Evolutionary conservation across 495 filamentous ascomycete genomes (phyloP).

Genomic region (Neurospora sp.): DNA sequence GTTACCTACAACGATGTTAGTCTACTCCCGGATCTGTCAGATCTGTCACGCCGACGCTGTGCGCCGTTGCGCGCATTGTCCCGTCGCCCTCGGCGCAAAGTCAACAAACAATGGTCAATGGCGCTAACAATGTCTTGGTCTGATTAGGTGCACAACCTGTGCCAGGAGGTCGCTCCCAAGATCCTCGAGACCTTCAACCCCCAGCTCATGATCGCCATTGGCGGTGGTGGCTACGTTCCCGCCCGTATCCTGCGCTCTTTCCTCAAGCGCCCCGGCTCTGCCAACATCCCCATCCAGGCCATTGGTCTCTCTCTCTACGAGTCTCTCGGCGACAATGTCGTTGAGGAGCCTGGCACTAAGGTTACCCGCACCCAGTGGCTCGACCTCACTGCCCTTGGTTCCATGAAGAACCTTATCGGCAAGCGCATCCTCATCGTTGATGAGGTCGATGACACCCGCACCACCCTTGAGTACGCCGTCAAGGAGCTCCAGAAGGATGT

Average conservation of each 20-base stretch:
- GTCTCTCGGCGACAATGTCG: conserved; percentile 49
- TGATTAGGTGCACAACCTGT: conserved; percentile 86
- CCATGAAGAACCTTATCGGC: conserved; percentile 87
- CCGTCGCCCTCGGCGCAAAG: background rate
- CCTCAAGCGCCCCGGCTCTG: conserved; percentile 75
- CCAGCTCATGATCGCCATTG: conserved; percentile 97
- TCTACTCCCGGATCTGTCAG: background rate
- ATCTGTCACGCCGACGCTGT: background rate
- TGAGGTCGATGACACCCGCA: conserved; percentile 96
- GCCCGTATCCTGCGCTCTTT: conserved; percentile 96
- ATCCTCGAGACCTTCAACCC: conserved; percentile 81
- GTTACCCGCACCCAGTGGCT: conserved; percentile 98
- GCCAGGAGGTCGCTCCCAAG: conserved; percentile 66
- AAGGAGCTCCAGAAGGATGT: conserved; percentile 95
- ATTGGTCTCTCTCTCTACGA: conserved; percentile 98
- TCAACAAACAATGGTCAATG: background rate
- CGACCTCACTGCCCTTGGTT: conserved; percentile 71
- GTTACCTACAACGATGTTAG: conserved; percentile 92
- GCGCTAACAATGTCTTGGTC: background rate
- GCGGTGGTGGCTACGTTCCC: conserved; percentile 93
- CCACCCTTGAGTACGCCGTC: conserved; percentile 94
- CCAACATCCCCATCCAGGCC: conserved; percentile 98
- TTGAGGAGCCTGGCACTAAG: conserved; percentile 75
- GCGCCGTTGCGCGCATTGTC: background rate
- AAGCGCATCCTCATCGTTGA: conserved; percentile 98